Evolutionary conservation across 192 early-diverging fungal species (phyloP), one percentile per base, ranked within the genome.

Genomic region (Podila minutissima): DNA sequence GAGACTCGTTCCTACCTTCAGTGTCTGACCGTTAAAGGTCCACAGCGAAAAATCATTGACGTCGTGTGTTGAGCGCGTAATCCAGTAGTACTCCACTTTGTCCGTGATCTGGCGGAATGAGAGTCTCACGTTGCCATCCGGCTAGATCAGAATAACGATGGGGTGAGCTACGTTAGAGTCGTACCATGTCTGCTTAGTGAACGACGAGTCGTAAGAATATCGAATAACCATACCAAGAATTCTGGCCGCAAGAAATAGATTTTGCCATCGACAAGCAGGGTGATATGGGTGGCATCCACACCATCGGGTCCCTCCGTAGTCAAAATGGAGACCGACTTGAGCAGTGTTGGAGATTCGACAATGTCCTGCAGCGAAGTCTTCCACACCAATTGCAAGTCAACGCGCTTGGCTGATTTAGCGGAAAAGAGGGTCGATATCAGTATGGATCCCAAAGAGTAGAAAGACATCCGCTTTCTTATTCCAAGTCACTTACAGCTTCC

Each of bases 21-120:
- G 78, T 19, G 89, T 87, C 41, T 73, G 73, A 46, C 90, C 91
- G 82, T 94, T 88, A 53, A 91, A 88, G 19, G 85, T 86, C 93
- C 94, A 96, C 55, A 96, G 71, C 3, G 94, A 92, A 63, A 84
- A 89, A 28, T 81, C 75, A 13, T 93, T 68, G 37, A 85, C 86
- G 49, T 83, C 85, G n/a, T 89, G 51, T 22, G 86, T 83, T 46
- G 86, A 85, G 17, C 84, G 82, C 0, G 89, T 88, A 28, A 92
- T 86, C 93, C 93, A 95, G 79, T 93, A 94, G 75, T 87, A 92
- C 73, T 96, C 95, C 15, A 93, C 82, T 49, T 88, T 87, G 24
- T 91, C 87, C 9, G 87, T 71, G 24, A 96, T 79, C 26, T 79
- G 76, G 22, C 76, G 66, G 28, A 79, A 79, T 0, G 76, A 79